Evolutionary conservation across 129 eudicot genomes (phyloP).

Genomic region (Ambrosia trifida): DNA sequence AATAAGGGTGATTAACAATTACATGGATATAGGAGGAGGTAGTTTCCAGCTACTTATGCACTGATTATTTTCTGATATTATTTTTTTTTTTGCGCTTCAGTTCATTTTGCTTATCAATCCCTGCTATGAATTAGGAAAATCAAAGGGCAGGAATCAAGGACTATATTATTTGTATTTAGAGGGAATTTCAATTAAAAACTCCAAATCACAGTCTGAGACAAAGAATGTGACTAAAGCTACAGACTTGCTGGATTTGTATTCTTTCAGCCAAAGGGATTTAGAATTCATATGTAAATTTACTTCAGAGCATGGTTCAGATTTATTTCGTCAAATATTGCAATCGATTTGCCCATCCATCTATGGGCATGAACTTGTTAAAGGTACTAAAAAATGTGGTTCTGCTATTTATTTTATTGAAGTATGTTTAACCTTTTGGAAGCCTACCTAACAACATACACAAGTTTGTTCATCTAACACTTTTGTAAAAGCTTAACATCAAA

Average conservation of each 20-base stretch:
- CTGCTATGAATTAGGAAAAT: constrained; percentile 60
- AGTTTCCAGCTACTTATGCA: constrained; percentile 18
- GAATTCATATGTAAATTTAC: constrained; percentile 73
- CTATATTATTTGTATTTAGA: constrained; percentile 88
- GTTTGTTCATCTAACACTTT: constrained; percentile 5
- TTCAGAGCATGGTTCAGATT: constrained; percentile 75
- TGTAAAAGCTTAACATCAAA: constrained; percentile 8
- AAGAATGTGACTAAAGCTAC: constrained; percentile 45
- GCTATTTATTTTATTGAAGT: constrained; percentile 13
- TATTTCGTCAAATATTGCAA: constrained; percentile 83
- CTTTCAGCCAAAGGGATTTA: constrained; percentile 78
- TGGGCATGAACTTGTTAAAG: constrained; percentile 99
- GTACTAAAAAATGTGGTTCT: constrained; percentile 32
- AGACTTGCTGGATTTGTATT: constrained; percentile 67
- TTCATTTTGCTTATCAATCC: constrained; percentile 3
- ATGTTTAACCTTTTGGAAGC: not conserved
- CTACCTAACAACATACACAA: not conserved
- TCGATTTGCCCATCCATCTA: constrained; percentile 95
- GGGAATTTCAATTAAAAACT: constrained; percentile 77
- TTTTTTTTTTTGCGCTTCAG: not conserved
- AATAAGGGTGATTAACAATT: constrained; percentile 83
- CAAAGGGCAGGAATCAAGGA: constrained; percentile 86
- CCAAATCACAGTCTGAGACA: constrained; percentile 66
- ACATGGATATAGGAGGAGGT: constrained; percentile 99
- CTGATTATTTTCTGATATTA: not conserved